These are phyloP conservation scores for Elongisporangium anandrum DNA, from an alignment of 352 stramenopile species.

Conservation along the genomic window DNA sequence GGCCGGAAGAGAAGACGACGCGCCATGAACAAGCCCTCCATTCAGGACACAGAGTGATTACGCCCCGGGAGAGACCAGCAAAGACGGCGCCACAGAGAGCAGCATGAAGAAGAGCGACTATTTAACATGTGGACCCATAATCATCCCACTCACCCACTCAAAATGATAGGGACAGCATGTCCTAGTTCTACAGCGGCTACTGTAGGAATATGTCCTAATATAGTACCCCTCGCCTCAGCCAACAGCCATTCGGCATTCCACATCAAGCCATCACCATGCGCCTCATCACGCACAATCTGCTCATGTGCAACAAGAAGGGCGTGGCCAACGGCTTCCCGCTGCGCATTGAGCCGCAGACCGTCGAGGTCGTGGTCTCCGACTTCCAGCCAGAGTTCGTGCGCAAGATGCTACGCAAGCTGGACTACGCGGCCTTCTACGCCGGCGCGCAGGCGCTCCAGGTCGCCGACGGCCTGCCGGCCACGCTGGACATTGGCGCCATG, in stretches of 20 bases:
- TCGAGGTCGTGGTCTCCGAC: conserved; percentile 80
- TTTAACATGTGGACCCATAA: not conserved
- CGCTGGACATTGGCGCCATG: conserved; percentile 32
- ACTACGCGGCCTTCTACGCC: conserved; percentile 84
- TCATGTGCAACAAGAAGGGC: conserved; percentile 93
- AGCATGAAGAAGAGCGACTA: not conserved
- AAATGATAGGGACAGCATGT: not conserved
- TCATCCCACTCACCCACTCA: not conserved
- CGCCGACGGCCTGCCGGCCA: conserved; percentile 61
- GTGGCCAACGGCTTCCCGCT: conserved; percentile 92
- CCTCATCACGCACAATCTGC: conserved; percentile 94
- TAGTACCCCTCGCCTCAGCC: not conserved
- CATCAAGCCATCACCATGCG: conserved; percentile 46
- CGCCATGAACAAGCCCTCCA: not conserved
- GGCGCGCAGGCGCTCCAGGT: conserved; percentile 73
- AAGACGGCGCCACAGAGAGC: not conserved
- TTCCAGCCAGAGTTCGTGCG: conserved; percentile 82
- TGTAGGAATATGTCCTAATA: not conserved
- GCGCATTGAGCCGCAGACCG: conserved; percentile 72
- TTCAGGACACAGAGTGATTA: not conserved
- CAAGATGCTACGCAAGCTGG: conserved; percentile 89
- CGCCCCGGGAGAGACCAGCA: too few species aligned
- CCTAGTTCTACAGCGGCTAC: not conserved
- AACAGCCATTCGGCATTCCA: not conserved
- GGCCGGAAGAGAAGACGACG: conserved; percentile 3